These are phyloP conservation scores for Suhomyces anneliseae DNA, from an alignment of 1,139 yeast genomes.

Conservation along the genomic window DNA sequence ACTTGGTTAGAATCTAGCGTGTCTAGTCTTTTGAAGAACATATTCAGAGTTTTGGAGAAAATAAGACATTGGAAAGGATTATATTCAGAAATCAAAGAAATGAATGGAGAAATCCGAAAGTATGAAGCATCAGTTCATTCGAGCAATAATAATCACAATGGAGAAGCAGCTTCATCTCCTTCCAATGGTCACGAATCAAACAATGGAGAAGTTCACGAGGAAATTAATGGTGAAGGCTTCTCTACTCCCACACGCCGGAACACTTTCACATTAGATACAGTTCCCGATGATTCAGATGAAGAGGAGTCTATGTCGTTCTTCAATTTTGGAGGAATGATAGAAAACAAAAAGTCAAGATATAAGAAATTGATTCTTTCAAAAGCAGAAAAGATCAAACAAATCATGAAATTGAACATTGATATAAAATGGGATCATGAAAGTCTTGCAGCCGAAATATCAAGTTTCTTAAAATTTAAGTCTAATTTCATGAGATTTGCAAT, in stretches of 20 bases:
- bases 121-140: slow-evolving; percentile 20
- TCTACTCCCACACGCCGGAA: slow-evolving; percentile 6
- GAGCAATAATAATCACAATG: slow-evolving; percentile 3
- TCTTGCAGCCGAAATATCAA: slow-evolving; percentile 62
- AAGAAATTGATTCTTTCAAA: slow-evolving; percentile 31
- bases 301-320: slow-evolving; percentile 24
- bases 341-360: slow-evolving; percentile 36
- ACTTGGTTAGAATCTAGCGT: slow-evolving; percentile 33
- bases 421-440: slow-evolving; percentile 54
- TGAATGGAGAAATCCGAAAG: slow-evolving; percentile 32
- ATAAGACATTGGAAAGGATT: slow-evolving; percentile 55
- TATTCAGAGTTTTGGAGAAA: slow-evolving; percentile 37
- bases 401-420: slow-evolving; percentile 35
- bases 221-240: not conserved
- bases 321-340: slow-evolving; percentile 35
- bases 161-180: not conserved
- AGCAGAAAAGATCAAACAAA: slow-evolving; percentile 34
- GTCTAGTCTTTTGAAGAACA: slow-evolving; percentile 38
- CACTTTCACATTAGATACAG: slow-evolving; percentile 10
- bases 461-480: slow-evolving; percentile 52
- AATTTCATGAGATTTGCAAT: slow-evolving; percentile 39
- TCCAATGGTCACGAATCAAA: not conserved
- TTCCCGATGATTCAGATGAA: slow-evolving; percentile 11
- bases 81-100: slow-evolving; percentile 27
- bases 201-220: not conserved